Conservation (phyloP, 768 basidiomycete genomes). For the Kwoniella heveanensis region DNA sequence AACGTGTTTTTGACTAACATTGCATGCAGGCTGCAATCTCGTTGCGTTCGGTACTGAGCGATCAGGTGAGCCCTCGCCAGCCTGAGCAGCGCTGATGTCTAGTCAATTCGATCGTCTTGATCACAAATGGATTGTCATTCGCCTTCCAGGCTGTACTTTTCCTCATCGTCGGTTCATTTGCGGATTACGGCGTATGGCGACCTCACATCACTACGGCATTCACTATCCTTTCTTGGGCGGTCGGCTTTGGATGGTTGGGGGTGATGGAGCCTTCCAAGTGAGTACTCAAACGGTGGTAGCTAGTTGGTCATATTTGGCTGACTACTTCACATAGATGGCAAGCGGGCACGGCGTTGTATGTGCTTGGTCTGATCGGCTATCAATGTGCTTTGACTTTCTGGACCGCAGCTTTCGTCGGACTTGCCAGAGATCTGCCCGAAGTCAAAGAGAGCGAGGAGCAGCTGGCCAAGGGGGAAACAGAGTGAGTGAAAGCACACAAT, state of each 20-base stretch:
- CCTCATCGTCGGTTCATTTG: constrained; percentile 72
- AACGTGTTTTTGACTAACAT: background rate
- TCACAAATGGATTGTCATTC: constrained; percentile 78
- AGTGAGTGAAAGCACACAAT: constrained; percentile 37
- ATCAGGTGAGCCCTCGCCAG: constrained; percentile 29
- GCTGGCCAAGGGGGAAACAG: constrained; percentile 37
- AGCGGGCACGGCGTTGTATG: constrained; percentile 40
- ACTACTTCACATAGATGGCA: constrained; percentile 45
- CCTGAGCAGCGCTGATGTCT: background rate
- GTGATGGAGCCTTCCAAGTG: constrained; percentile 57
- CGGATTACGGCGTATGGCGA: constrained; percentile 79
- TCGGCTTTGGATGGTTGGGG: constrained; percentile 77
- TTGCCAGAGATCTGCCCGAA: constrained; percentile 70
- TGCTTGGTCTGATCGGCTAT: constrained; percentile 67
- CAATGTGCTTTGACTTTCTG: constrained; percentile 78
- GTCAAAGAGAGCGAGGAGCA: constrained; percentile 59
- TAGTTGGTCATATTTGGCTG: no score
- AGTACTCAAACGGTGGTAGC: background rate
- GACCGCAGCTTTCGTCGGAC: constrained; percentile 79
- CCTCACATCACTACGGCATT: constrained; percentile 78
- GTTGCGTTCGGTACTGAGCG: constrained; percentile 38
- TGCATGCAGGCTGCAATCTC: constrained; percentile 36
- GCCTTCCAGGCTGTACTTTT: constrained; percentile 72
- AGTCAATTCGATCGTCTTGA: constrained; percentile 71
- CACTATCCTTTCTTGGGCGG: constrained; percentile 66